Base-by-base conservation (phyloP, 495 filamentous ascomycete genomes). In the Thermochaetoides thermophila region DNA sequence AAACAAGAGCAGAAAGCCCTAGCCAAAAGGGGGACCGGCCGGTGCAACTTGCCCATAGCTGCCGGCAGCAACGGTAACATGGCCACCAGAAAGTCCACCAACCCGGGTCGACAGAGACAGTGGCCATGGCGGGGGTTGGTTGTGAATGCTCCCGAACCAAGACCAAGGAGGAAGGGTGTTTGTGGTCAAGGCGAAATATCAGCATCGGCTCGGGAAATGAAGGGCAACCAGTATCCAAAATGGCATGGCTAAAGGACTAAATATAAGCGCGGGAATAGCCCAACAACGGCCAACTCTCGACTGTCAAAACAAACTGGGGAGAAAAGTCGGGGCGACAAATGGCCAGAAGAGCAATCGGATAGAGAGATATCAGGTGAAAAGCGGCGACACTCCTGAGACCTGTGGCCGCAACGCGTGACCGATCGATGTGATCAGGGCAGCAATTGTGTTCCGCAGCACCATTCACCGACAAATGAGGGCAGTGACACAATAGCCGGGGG, bases 51-150 rank as follows among this genome's bases (percentile, higher is more conserved):
- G 46, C 50, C 50, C 47, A 50, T 18, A 50, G 37, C 25, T 42
- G 7, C 31, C 34, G 39, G 37, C 50, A 53, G 34, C 50, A 54
- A 32, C 38, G 41, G 36, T 51, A 54, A 32, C 45, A 54, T 3
- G 48, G 50, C 50, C 45, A 49, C 6, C 44, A 11, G 6, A n/a
- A 11, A 19, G 27, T 31, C 38, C 32, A 38, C 35, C 32, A 35
- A 11, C 35, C 32, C 15, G 23, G 15, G 22, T 14, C 13, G 8
- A 28, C 6, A 3, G 18, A 34, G 7, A 15, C 1, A 11, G 21
- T 12, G 8, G 23, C 22, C 39, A 42, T 42, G 12, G 2, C 15
- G 17, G 11, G 12, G 16, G 7, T 5, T 14, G 21, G 13, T n/a
- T 33, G 15, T 33, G 11, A 21, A 25, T 21, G 30, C 2, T 18